Conservation (phyloP, 805 yeast genomes). For the Saturnispora sekii region DNA sequence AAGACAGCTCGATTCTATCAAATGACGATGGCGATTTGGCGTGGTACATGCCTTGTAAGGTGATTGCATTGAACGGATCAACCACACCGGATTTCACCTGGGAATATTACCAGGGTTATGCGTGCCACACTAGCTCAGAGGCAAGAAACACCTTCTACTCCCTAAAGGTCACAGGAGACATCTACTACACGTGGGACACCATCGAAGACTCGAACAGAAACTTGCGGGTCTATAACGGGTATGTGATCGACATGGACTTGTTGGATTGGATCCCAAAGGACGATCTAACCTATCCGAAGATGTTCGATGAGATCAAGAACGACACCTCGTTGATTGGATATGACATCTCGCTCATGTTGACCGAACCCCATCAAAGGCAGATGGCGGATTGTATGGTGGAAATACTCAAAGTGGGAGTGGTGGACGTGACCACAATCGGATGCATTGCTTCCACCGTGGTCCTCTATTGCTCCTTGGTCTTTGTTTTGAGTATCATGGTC, state of each 20-base stretch:
- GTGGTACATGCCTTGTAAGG: constrained; percentile 94
- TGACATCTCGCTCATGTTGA: constrained; percentile 69
- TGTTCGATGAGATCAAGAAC: constrained; percentile 55
- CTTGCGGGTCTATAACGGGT: constrained; percentile 81
- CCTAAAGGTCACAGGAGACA: constrained; percentile 56
- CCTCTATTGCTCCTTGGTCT: constrained; percentile 67
- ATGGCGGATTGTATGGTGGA: constrained; percentile 79
- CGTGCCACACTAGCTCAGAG: constrained; percentile 69
- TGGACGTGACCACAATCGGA: constrained; percentile 85
- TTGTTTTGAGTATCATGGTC: constrained; percentile 72
- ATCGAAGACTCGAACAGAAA: constrained; percentile 59
- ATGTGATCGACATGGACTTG: constrained; percentile 72
- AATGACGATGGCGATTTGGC: constrained; percentile 52
- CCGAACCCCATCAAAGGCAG: constrained; percentile 55
- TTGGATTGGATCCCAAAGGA: constrained; percentile 64
- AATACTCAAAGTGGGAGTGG: constrained; percentile 77
- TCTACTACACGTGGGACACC: constrained; percentile 87
- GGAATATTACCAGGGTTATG: constrained; percentile 72
- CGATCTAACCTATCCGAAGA: constrained; percentile 61
- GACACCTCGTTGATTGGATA: constrained; percentile 55
- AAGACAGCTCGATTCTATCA: constrained; percentile 61
- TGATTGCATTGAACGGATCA: constrained; percentile 62
- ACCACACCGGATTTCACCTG: constrained; percentile 52
- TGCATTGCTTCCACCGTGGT: constrained; percentile 88
- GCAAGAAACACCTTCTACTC: constrained; percentile 64